A percentile compares a stretch with the other conserved stretches of the same genome.
Conservation (phyloP, 1,139 yeast species). For the Yamadazyma kanchanaburiensis region DNA sequence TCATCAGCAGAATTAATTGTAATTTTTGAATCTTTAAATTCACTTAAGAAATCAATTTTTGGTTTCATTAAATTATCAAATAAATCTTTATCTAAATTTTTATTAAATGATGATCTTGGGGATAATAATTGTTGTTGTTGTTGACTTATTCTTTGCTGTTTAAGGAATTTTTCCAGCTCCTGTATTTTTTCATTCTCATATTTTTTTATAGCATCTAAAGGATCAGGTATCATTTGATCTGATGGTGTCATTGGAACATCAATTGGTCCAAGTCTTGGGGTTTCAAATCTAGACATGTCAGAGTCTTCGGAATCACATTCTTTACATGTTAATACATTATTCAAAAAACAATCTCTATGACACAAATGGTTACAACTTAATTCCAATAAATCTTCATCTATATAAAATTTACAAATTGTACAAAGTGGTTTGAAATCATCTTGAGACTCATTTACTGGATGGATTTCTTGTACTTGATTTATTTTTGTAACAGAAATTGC, state of each 20-base stretch:
- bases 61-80: constrained; percentile 20
- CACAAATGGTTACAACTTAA: constrained; percentile 27
- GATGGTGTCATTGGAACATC: constrained; percentile 22
- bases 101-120: constrained; percentile 15
- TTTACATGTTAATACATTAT: constrained; percentile 16
- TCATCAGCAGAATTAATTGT: constrained; percentile 7
- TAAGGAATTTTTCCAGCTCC: not conserved
- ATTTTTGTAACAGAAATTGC: not conserved
- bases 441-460: not conserved
- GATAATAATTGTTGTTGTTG: constrained; percentile 13
- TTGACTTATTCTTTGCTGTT: constrained; percentile 2
- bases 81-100: constrained; percentile 14
- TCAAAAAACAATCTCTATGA: constrained; percentile 27
- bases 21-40: constrained; percentile 11
- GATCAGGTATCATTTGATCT: constrained; percentile 24
- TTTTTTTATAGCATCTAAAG: constrained; percentile 12
- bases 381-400: constrained; percentile 24
- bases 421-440: constrained; percentile 12
- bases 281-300: constrained; percentile 3
- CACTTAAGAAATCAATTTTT: constrained; percentile 14
- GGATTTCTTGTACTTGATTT: not conserved
- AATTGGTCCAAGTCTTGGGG: constrained; percentile 12
- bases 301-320: constrained; percentile 10
- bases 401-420: constrained; percentile 27
- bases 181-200: no score